Evolutionary conservation across 2,329 filamentous ascomycete species (phyloP).

Genomic region (Aspergillus spinulosporus): DNA sequence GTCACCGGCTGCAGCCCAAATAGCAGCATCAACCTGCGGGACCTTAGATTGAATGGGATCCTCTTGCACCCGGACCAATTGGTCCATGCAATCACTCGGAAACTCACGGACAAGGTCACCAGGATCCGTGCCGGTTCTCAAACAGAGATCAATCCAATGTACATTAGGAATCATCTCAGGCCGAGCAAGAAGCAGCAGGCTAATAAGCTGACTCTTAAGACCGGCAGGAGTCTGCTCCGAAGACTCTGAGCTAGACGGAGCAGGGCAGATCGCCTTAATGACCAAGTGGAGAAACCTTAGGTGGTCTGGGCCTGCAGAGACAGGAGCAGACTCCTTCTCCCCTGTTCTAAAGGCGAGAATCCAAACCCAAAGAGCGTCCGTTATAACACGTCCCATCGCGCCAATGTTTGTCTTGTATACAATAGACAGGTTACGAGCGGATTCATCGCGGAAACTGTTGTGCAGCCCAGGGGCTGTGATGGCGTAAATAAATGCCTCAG

Average conservation of each 20-base stretch:
- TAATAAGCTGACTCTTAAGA: conserved; percentile 71
- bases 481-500: conserved; percentile 78
- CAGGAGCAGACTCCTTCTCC: conserved; percentile 76
- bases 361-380: conserved; percentile 78
- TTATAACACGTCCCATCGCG: conserved; percentile 62
- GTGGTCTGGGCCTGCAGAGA: conserved; percentile 64
- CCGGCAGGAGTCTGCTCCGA: conserved; percentile 44
- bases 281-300: conserved; percentile 61
- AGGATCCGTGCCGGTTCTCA: conserved; percentile 78
- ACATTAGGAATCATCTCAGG: conserved; percentile 73
- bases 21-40: conserved; percentile 60
- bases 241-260: conserved; percentile 27
- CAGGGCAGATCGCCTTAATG: conserved; percentile 46
- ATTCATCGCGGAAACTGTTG: conserved; percentile 63
- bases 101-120: conserved; percentile 70
- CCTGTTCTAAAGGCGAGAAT: conserved; percentile 64
- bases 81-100: conserved; percentile 64
- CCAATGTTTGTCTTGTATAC: conserved; percentile 64
- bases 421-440: conserved; percentile 60
- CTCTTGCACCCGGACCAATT: conserved; percentile 61
- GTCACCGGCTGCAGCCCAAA: conserved; percentile 83
- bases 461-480: conserved; percentile 65
- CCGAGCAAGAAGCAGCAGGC: conserved; percentile 74
- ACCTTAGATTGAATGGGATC: conserved; percentile 40
- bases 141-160: conserved; percentile 86